Percentiles rank a stretch among this genome's conserved stretches.
Conservation (phyloP, 78 protist species). For the Dictyostelium capitatum region DNA sequence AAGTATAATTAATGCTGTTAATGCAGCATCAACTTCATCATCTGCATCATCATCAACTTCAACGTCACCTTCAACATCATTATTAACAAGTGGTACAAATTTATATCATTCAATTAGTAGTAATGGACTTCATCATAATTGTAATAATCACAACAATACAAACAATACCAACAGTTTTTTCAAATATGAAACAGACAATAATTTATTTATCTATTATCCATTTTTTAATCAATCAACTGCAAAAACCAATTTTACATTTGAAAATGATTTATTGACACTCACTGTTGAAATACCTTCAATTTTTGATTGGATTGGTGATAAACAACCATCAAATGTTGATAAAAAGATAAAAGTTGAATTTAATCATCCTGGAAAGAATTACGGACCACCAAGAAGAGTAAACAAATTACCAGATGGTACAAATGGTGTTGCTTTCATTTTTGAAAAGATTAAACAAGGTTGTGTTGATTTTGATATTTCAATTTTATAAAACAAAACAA, state of each 20-base stretch:
- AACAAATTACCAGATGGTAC: background rate
- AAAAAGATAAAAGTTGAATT: conserved; percentile 8
- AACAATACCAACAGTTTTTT: conserved; percentile 1
- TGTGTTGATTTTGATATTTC: conserved; percentile 5
- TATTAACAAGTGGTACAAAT: background rate
- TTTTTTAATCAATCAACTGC: background rate
- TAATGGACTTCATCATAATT: background rate
- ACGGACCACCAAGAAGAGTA: conserved; percentile 15
- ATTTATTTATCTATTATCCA: conserved; percentile 17
- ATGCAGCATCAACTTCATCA: background rate
- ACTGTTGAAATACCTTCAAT: background rate
- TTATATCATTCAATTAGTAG: background rate
- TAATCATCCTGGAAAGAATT: conserved; percentile 21
- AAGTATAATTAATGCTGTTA: background rate
- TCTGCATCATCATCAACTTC: background rate
- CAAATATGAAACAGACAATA: conserved; percentile 33
- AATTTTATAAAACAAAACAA: background rate
- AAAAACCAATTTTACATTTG: background rate
- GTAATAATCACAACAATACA: background rate
- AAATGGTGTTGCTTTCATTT: conserved; percentile 18
- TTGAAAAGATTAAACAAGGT: conserved; percentile 27
- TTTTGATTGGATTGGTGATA: conserved; percentile 24
- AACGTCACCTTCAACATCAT: background rate
- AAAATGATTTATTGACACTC: background rate
- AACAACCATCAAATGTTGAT: background rate